Conservation (phyloP, 495 filamentous ascomycete species). For the Jackrogersella minutella region DNA sequence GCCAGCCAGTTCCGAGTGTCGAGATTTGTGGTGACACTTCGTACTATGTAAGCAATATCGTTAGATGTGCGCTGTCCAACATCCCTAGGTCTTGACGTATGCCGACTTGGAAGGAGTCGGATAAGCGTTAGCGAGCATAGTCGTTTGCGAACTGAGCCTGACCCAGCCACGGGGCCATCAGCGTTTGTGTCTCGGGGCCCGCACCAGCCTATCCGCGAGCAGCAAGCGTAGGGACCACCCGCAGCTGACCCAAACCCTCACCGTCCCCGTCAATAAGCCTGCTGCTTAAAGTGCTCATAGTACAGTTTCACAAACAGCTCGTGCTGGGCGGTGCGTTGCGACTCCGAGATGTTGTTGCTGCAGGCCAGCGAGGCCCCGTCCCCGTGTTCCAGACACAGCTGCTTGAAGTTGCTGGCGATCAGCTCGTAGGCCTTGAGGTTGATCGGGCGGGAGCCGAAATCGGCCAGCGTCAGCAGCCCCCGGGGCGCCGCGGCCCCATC, state of each 20-base stretch:
- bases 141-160: neutral
- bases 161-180: neutral
- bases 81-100: neutral
- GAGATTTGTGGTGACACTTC: neutral
- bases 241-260: neutral
- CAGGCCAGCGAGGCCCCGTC: neutral
- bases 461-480: neutral
- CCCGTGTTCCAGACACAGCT: slow-evolving; percentile 23
- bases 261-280: slow-evolving; percentile 13
- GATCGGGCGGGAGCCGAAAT: slow-evolving; percentile 17
- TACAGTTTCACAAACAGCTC: slow-evolving; percentile 32
- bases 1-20: too few relatives aligned
- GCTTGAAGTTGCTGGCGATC: slow-evolving; percentile 31
- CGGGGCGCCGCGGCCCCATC: neutral
- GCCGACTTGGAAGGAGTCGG: neutral
- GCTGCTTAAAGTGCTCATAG: slow-evolving; percentile 32
- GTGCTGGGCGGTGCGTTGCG: slow-evolving; percentile 34
- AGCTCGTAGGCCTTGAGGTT: slow-evolving; percentile 36
- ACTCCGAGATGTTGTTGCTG: slow-evolving; percentile 23
- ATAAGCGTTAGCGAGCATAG: neutral
- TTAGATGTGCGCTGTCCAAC: neutral
- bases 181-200: neutral
- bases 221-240: too few relatives aligned
- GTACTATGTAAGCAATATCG: neutral
- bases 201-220: too few relatives aligned